Conservation (phyloP, 345 rosid species). For the Corchorus olitorius region DNA sequence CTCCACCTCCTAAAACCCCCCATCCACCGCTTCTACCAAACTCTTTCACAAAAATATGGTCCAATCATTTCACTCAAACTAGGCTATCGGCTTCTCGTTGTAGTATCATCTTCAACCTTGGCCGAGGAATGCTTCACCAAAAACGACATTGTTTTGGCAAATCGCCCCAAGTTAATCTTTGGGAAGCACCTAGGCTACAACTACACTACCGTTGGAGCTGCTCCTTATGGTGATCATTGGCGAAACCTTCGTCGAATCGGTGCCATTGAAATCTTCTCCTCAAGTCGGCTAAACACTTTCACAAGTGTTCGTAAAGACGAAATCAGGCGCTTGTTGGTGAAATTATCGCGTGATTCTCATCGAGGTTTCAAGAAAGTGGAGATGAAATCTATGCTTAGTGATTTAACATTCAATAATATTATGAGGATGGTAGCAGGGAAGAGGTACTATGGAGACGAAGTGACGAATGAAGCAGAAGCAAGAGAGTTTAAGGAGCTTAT, state of each 20-base stretch:
- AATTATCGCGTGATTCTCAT: neutral
- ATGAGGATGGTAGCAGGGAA: slow-evolving; percentile 47
- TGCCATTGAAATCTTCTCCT: slow-evolving; percentile 10
- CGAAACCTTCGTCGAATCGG: slow-evolving; percentile 13
- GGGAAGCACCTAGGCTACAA: slow-evolving; percentile 1
- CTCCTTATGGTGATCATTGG: slow-evolving; percentile 18
- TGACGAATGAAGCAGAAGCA: slow-evolving; percentile 40
- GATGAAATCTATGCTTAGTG: slow-evolving; percentile 35
- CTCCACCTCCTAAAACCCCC: slow-evolving; percentile 20
- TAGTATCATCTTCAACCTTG: neutral
- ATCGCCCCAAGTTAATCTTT: neutral
- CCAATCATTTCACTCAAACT: slow-evolving; percentile 16
- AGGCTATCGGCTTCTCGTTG: slow-evolving; percentile 16
- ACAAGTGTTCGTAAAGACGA: neutral
- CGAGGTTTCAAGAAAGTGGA: slow-evolving; percentile 18
- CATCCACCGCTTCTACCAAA: slow-evolving; percentile 9
- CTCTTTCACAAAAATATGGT: slow-evolving; percentile 7
- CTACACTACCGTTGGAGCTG: neutral
- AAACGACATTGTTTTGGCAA: slow-evolving; percentile 1
- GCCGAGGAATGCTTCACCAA: slow-evolving; percentile 17
- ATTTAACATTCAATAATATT: slow-evolving; percentile 41
- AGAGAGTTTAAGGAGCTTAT: slow-evolving; percentile 34
- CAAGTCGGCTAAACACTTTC: neutral
- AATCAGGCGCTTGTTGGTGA: neutral
- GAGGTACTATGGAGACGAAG: slow-evolving; percentile 40